Evolutionary conservation across 768 basidiomycete species (phyloP).

Genomic region (Sistotremastrum niveocremeum): DNA sequence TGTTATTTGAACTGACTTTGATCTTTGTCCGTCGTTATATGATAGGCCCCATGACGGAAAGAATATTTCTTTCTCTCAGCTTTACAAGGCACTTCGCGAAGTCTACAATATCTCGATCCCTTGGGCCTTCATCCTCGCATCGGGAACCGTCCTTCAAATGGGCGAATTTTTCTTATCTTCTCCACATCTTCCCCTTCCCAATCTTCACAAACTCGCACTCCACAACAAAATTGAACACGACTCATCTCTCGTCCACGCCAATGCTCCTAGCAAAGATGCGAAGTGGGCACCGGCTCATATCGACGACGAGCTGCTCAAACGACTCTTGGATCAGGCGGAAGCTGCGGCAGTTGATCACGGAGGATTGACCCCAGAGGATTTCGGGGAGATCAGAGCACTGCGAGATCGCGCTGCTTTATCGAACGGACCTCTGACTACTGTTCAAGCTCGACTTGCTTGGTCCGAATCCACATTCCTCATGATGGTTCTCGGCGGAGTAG

Average conservation of each 20-base stretch:
- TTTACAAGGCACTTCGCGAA: slow-evolving; percentile 27
- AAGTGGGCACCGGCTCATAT: slow-evolving; percentile 10
- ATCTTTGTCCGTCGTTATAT: too few species aligned
- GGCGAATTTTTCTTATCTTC: slow-evolving; percentile 12
- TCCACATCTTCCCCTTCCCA: slow-evolving; percentile 15
- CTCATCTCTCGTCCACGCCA: slow-evolving; percentile 44
- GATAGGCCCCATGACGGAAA: slow-evolving; percentile 13
- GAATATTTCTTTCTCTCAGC: slow-evolving; percentile 6
- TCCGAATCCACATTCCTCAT: too few species aligned
- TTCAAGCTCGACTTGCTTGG: too few species aligned
- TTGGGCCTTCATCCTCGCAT: slow-evolving; percentile 40
- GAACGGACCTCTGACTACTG: too few species aligned
- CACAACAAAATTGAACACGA: slow-evolving; percentile 58
- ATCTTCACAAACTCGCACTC: slow-evolving; percentile 36
- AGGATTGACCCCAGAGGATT: too few species aligned
- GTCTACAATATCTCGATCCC: slow-evolving; percentile 53
- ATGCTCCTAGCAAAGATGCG: slow-evolving; percentile 16
- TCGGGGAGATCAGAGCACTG: too few species aligned
- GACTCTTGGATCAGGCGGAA: too few species aligned
- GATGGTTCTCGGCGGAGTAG: too few species aligned
- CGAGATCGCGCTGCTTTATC: too few species aligned
- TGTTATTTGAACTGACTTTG: too few species aligned
- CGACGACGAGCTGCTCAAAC: not conserved
- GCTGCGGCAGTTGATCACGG: too few species aligned
- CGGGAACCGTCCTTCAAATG: slow-evolving; percentile 33